These are phyloP conservation scores for Trichoderma cornu-damae DNA, from an alignment of 2,329 filamentous ascomycete genomes.

Conservation along the genomic window DNA sequence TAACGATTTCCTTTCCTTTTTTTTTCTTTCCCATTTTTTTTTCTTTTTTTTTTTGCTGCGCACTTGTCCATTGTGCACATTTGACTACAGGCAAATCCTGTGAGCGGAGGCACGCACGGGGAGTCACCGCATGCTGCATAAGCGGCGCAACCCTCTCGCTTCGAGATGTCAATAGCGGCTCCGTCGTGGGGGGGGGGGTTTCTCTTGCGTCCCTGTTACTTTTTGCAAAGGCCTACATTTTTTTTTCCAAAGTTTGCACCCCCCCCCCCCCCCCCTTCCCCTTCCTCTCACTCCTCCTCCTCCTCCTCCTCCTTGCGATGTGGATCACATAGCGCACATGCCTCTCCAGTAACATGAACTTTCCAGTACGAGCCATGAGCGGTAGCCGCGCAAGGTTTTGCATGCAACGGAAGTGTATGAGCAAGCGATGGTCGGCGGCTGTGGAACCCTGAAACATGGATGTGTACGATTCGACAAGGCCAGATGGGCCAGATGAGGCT, in stretches of 20 bases:
- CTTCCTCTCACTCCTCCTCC: background rate
- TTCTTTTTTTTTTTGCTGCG: too few relatives aligned
- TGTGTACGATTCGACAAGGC: background rate
- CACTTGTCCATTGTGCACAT: background rate
- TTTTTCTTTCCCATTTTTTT: too few relatives aligned
- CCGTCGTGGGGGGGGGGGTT: too few relatives aligned
- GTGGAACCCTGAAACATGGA: background rate
- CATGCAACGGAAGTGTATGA: background rate
- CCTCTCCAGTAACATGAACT: background rate
- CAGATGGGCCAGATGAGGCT: background rate
- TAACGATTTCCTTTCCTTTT: background rate
- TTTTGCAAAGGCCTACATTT: background rate
- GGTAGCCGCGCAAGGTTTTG: background rate
- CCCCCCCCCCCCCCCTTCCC: background rate
- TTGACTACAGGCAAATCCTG: slow-evolving; percentile 3
- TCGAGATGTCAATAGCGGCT: slow-evolving; percentile 9
- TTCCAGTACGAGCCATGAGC: background rate
- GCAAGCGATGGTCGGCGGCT: background rate
- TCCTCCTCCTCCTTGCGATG: background rate
- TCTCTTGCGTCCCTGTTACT: background rate
- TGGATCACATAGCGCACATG: slow-evolving; percentile 11
- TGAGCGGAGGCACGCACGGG: slow-evolving; percentile 18
- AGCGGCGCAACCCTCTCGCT: slow-evolving; percentile 25
- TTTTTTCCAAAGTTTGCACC: too few relatives aligned
- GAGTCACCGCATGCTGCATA: slow-evolving; percentile 28